phyloP scores from a whole-genome alignment of 495 filamentous ascomycete species.

The Mycothermus thermophilus region DNA sequence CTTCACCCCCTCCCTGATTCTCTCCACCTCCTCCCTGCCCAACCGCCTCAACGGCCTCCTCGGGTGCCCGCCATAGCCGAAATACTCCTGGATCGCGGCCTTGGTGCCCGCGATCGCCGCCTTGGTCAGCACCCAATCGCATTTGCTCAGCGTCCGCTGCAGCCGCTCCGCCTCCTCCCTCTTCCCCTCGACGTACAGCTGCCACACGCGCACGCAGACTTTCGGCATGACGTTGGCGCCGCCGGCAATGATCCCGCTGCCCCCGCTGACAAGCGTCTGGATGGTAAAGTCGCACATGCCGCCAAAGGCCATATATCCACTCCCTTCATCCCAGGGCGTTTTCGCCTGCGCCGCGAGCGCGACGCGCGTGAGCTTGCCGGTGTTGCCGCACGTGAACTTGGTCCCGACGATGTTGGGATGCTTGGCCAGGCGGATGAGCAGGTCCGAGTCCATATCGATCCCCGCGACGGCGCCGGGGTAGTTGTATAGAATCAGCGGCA shows the following conservation, averaged over 20 bases:
- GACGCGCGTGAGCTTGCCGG: slow-evolving; percentile 75
- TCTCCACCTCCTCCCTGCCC: slow-evolving; percentile 42
- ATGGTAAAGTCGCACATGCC: slow-evolving; percentile 80
- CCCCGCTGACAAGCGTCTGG: slow-evolving; percentile 67
- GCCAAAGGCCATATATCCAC: slow-evolving; percentile 73
- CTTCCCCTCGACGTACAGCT: slow-evolving; percentile 58
- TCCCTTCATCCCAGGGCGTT: slow-evolving; percentile 47
- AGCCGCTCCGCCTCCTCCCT: slow-evolving; percentile 58
- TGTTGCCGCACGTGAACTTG: slow-evolving; percentile 86
- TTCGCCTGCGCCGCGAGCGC: slow-evolving; percentile 64
- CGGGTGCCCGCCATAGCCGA: slow-evolving; percentile 71
- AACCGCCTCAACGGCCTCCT: slow-evolving; percentile 59
- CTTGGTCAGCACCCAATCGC: slow-evolving; percentile 81
- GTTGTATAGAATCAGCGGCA: slow-evolving; percentile 80
- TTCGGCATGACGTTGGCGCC: slow-evolving; percentile 80
- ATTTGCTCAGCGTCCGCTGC: slow-evolving; percentile 56
- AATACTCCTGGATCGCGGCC: slow-evolving; percentile 67
- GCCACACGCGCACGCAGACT: slow-evolving; percentile 69
- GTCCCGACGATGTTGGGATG: slow-evolving; percentile 79
- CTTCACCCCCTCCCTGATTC: slow-evolving; percentile 56
- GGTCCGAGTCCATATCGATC: slow-evolving; percentile 83
- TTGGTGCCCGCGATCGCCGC: slow-evolving; percentile 78
- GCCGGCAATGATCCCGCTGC: slow-evolving; percentile 73
- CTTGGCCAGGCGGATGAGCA: slow-evolving; percentile 64
- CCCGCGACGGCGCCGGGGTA: slow-evolving; percentile 85